Conservation (phyloP, 1,284 basidiomycete species). For the Boletus mariae region DNA sequence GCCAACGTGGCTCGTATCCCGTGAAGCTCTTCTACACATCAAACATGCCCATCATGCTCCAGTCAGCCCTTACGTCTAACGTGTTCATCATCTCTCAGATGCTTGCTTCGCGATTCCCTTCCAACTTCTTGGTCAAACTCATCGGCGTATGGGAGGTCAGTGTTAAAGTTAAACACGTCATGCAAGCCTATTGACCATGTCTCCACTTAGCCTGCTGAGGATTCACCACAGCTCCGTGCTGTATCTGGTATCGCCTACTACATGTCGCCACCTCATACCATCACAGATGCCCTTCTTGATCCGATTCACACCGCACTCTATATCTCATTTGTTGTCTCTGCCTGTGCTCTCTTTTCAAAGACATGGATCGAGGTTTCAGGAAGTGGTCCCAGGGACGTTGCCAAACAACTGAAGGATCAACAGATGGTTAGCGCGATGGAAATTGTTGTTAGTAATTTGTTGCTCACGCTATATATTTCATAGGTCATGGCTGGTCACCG, state of each 20-base stretch:
- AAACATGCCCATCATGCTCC: slow-evolving; percentile 99
- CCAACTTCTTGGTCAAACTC: slow-evolving; percentile 85
- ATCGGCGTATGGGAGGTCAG: slow-evolving; percentile 95
- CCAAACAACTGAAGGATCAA: slow-evolving; percentile 98
- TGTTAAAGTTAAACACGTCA: not conserved
- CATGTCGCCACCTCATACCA: slow-evolving; percentile 93
- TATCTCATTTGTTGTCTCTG: slow-evolving; percentile 88
- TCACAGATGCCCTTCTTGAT: slow-evolving; percentile 84
- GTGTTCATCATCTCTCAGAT: slow-evolving; percentile 97
- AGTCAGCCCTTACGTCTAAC: slow-evolving; percentile 91
- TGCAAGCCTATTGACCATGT: not conserved
- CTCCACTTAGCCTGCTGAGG: slow-evolving; percentile 73
- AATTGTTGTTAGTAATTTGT: no score
- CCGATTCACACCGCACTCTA: slow-evolving; percentile 94
- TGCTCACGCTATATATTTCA: not conserved
- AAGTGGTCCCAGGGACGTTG: slow-evolving; percentile 91
- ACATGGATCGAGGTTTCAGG: slow-evolving; percentile 99
- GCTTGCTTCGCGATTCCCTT: slow-evolving; percentile 88
- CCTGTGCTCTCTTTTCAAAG: slow-evolving; percentile 97
- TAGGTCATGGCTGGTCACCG: slow-evolving; percentile 95
- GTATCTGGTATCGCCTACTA: slow-evolving; percentile 95
- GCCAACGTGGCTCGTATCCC: slow-evolving; percentile 92
- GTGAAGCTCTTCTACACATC: slow-evolving; percentile 99
- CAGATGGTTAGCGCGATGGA: slow-evolving; percentile 65
- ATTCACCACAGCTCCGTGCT: slow-evolving; percentile 88